These are phyloP conservation scores for Discostella pseudostelligera DNA, from an alignment of 108 stramenopile genomes.

Conservation along the genomic window DNA sequence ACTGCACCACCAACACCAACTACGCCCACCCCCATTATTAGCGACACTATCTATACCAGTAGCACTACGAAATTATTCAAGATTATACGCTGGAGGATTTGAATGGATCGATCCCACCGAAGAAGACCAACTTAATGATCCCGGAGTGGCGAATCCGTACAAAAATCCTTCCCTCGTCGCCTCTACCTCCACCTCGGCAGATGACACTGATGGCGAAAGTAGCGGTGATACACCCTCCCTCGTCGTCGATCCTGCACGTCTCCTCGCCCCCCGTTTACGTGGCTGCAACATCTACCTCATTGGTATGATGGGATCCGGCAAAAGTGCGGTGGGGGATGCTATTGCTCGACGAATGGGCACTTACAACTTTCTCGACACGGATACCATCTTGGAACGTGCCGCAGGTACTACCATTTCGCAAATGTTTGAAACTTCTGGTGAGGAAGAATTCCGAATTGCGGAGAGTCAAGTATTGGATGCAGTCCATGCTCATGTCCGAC, in stretches of 20 bases:
- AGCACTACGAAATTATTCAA: not conserved
- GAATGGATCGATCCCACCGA: conserved; percentile 82
- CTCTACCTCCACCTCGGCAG: conserved; percentile 21
- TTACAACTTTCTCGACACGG: conserved; percentile 94
- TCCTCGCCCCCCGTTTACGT: conserved; percentile 70
- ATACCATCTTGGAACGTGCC: conserved; percentile 81
- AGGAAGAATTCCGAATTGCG: conserved; percentile 84
- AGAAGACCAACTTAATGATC: conserved; percentile 51
- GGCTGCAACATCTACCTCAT: conserved; percentile 92
- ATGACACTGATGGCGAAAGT: conserved; percentile 18
- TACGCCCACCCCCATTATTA: not conserved
- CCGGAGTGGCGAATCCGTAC: conserved; percentile 85
- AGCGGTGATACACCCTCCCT: conserved; percentile 35
- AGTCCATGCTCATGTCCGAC: conserved; percentile 83
- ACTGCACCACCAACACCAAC: not conserved
- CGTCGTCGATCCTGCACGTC: conserved; percentile 72
- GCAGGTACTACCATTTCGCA: conserved; percentile 68
- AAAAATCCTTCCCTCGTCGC: conserved; percentile 65
- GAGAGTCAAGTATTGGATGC: conserved; percentile 85
- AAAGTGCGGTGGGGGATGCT: conserved; percentile 76
- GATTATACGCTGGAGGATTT: conserved; percentile 71
- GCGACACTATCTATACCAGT: not conserved
- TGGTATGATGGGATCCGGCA: conserved; percentile 96
- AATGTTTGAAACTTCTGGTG: conserved; percentile 88
- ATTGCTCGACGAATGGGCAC: conserved; percentile 83